A percentile compares a stretch with the other conserved stretches of the same genome.
Evolutionary conservation across 495 filamentous ascomycete genomes (phyloP).

Genomic region (Penicillium daleae): DNA sequence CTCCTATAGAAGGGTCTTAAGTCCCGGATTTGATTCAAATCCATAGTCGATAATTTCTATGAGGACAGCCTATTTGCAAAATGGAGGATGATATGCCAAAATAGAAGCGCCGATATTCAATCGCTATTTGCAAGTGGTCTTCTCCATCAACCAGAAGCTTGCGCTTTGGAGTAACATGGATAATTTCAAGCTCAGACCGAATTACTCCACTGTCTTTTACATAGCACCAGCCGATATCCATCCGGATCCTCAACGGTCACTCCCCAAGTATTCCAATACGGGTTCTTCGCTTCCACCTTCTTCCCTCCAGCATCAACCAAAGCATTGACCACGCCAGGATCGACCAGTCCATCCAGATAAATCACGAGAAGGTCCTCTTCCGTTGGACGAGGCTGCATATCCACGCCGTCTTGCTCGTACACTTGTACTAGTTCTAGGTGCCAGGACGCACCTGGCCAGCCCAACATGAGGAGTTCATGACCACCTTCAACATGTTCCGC

Average conservation of each 20-base stretch:
- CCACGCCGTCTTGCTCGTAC: slow-evolving; percentile 2
- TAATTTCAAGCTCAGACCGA: neutral
- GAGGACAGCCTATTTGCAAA: too few species aligned
- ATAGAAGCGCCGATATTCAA: too few species aligned
- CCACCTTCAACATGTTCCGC: slow-evolving; percentile 11
- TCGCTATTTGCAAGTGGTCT: too few species aligned
- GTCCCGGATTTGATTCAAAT: neutral
- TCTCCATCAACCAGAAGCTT: too few species aligned
- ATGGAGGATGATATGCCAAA: too few species aligned
- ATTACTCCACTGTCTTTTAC: slow-evolving; percentile 7
- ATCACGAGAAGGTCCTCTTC: slow-evolving; percentile 24
- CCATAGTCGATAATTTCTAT: neutral
- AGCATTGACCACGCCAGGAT: slow-evolving; percentile 9
- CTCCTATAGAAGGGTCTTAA: neutral
- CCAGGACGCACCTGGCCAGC: slow-evolving; percentile 19
- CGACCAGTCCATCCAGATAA: slow-evolving; percentile 22
- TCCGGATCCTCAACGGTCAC: slow-evolving; percentile 23
- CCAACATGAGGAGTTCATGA: slow-evolving; percentile 22
- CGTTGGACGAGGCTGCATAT: slow-evolving; percentile 15
- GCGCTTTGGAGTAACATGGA: too few species aligned
- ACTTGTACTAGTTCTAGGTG: slow-evolving; percentile 23
- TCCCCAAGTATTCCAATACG: slow-evolving; percentile 25
- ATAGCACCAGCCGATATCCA: slow-evolving; percentile 21
- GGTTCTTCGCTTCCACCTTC: slow-evolving; percentile 11
- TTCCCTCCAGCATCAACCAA: slow-evolving; percentile 17